Evolutionary conservation across 169 alveolate species (phyloP).

Genomic region (Cystoisospora suis): DNA sequence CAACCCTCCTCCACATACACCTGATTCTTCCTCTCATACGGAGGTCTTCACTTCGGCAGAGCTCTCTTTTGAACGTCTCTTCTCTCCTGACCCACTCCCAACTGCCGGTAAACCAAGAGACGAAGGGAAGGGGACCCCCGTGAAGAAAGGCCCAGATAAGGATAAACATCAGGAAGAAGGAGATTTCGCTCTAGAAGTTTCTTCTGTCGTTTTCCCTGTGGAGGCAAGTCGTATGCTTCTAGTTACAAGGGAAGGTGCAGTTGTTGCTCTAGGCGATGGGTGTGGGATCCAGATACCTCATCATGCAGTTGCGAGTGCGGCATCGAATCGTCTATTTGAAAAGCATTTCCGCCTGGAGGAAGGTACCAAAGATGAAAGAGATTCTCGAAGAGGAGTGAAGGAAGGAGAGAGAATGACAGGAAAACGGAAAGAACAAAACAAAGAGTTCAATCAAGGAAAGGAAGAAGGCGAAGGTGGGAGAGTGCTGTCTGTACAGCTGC

Average conservation of each 20-base stretch:
- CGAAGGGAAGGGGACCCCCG: neutral
- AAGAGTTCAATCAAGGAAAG: too few relatives aligned
- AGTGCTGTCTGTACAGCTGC: too few relatives aligned
- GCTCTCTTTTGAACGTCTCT: too few relatives aligned
- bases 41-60: too few relatives aligned
- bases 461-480: neutral
- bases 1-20: too few relatives aligned
- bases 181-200: neutral
- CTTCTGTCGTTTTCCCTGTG: constrained; percentile 27
- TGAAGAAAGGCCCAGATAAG: neutral
- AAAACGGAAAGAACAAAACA: neutral
- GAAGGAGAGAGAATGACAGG: neutral
- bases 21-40: too few relatives aligned
- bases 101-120: neutral
- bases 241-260: constrained; percentile 21
- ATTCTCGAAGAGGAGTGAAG: too few relatives aligned
- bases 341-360: neutral
- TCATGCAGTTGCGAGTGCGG: neutral
- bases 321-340: neutral
- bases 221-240: constrained; percentile 55
- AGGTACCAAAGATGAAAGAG: neutral
- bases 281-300: constrained; percentile 22
- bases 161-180: neutral
- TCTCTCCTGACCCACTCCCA: too few relatives aligned
- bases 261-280: constrained; percentile 58